phyloP scores from a whole-genome alignment of 495 filamentous ascomycete genomes.

The Penicillium angulare region DNA sequence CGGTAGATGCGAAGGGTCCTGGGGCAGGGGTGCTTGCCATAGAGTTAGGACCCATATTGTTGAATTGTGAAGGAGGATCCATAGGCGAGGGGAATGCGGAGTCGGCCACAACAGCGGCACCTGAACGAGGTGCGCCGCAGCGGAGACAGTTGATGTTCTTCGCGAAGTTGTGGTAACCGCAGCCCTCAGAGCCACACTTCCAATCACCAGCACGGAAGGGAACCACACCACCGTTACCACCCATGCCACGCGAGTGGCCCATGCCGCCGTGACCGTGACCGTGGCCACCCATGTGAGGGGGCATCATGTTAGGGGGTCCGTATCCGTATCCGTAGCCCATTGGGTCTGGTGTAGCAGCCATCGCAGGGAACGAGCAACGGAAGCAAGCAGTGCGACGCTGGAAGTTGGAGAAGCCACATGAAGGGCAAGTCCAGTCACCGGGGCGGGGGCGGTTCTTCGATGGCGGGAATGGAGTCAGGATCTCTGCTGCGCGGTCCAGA shows the following conservation, averaged over 20 bases:
- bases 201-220: conserved; percentile 98
- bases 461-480: conserved; percentile 93
- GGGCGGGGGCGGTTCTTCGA: conserved; percentile 97
- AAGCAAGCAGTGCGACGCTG: conserved; percentile 97
- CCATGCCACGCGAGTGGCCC: conserved; percentile 69
- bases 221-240: conserved; percentile 80
- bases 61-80: conserved; percentile 76
- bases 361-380: conserved; percentile 95
- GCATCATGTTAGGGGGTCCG: conserved; percentile 75
- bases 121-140: conserved; percentile 90
- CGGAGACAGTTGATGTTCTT: conserved; percentile 98
- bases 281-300: conserved; percentile 66
- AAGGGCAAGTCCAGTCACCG: conserved; percentile 98
- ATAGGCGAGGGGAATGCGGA: conserved; percentile 89
- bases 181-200: conserved; percentile 98
- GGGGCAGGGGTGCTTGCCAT: conserved; percentile 84
- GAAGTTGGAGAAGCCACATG: conserved; percentile 80
- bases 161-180: conserved; percentile 97
- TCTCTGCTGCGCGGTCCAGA: conserved; percentile 90
- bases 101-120: conserved; percentile 90
- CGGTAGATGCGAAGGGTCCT: conserved; percentile 70
- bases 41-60: conserved; percentile 68
- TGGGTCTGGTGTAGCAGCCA: conserved; percentile 71
- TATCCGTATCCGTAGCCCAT: conserved; percentile 77
- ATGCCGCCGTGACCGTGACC: conserved; percentile 66